Evolutionary conservation across 257 asterid genomes (phyloP).

Genomic region (Solanum clarkiae): DNA sequence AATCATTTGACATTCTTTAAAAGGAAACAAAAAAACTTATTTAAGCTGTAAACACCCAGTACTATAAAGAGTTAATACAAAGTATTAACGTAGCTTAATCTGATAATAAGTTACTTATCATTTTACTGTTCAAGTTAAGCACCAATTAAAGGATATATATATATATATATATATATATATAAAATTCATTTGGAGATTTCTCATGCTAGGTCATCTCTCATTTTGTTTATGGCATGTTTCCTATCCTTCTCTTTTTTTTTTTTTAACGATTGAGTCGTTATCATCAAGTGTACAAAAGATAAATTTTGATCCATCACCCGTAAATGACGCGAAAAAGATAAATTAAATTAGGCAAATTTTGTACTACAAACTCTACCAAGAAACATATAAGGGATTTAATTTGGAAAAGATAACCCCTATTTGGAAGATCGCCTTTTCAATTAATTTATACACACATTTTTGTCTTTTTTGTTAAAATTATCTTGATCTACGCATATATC

Average conservation of each 20-base stretch:
- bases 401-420: no score
- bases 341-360: fast-evolving
- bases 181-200: background rate
- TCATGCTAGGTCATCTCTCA: background rate
- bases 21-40: background rate
- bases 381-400: background rate
- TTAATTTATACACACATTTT: background rate
- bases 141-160: background rate
- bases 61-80: background rate
- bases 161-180: no score
- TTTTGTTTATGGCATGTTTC: background rate
- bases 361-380: fast-evolving
- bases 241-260: no score
- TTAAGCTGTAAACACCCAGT: background rate
- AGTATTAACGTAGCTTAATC: background rate
- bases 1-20: background rate
- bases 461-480: no score
- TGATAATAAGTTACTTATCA: background rate
- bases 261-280: no score
- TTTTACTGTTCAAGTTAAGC: background rate
- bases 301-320: no score
- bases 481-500: no score
- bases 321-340: no score
- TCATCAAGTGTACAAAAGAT: no score
- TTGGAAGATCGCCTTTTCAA: background rate